Base-by-base conservation (phyloP, 148 eudicot genomes). In the Euryodendron excelsum region DNA sequence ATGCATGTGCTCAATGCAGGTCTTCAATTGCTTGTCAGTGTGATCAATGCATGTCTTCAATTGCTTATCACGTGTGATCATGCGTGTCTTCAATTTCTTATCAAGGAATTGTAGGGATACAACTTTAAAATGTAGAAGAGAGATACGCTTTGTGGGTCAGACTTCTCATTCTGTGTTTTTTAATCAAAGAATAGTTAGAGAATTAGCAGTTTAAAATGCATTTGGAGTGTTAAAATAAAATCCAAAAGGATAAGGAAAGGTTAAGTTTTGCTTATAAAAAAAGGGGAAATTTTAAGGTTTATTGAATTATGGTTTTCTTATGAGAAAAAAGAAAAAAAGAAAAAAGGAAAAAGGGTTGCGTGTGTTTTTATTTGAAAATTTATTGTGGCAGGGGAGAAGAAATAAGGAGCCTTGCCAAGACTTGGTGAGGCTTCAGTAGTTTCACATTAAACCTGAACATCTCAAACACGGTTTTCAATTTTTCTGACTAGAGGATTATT, bases 41-140 rank as follows among this genome's bases (percentile, higher is more conserved):
- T 17, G 56, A 44, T 41, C 15, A 44, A 69, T 69, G 52, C 53
- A 13, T 47, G n/a, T 45, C 34, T 69, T 8, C n/a, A 55, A 23
- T 25, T 15, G 27, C 55, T 69, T 45, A 45, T 41, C 73, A 69
- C 18, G 12, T 45, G 21, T 69, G 27, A 13, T 69, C 33, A 41
- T 25, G 20, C 33, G 14, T 7, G 1, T 68, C 31, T 68, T 69
- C 44, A 36, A 39, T 21, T 45, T 55, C 73, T 44, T 25, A 27
- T 66, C 21, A 68, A 68, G 41, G 72, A 68, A n/a, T 34, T 68
- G 30, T 68, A n/a, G 72, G 18, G 12, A 21, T 68, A 68, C 11
- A 14, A 25, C 25, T 66, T 66, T 23, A 37, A 36, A 37, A 66
- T 18, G 47, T n/a, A 20, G 18, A 36, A 67, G 47, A 3, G 48